These are phyloP conservation scores for Tetrahymena malaccensis DNA, from an alignment of 73 alveolate species.

Conservation along the genomic window DNA sequence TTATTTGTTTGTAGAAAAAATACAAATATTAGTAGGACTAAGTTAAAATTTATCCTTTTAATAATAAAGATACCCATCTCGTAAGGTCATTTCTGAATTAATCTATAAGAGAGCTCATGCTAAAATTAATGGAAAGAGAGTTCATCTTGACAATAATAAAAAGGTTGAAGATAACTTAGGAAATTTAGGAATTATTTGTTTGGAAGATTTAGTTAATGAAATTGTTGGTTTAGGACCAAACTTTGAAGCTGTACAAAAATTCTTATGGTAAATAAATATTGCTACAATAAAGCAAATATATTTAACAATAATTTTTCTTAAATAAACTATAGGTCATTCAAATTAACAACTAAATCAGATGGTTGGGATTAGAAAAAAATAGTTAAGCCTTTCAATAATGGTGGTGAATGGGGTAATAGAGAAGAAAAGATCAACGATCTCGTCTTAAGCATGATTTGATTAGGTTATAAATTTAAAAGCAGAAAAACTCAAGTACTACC, in stretches of 20 bases:
- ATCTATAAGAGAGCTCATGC: slow-evolving; percentile 38
- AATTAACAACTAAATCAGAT: slow-evolving; percentile 17
- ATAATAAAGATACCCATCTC: slow-evolving; percentile 7
- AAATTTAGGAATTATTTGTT: slow-evolving; percentile 18
- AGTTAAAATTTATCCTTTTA: not conserved
- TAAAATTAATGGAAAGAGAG: slow-evolving; percentile 13
- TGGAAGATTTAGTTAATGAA: slow-evolving; percentile 32
- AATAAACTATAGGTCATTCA: not conserved
- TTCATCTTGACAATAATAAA: slow-evolving; percentile 22
- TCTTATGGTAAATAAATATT: slow-evolving; percentile 13
- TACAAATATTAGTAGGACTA: not conserved
- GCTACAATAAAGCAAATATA: not conserved
- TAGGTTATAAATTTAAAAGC: not conserved
- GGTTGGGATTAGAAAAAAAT: slow-evolving; percentile 6
- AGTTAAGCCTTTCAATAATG: slow-evolving; percentile 24
- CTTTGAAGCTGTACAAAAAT: slow-evolving; percentile 23
- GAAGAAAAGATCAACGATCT: slow-evolving; percentile 81
- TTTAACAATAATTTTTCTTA: not conserved
- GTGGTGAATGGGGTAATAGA: slow-evolving; percentile 95
- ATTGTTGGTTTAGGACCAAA: slow-evolving; percentile 9
- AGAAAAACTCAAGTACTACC: not conserved
- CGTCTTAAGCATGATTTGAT: slow-evolving; percentile 74
- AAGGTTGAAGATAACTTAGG: slow-evolving; percentile 33
- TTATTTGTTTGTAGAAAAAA: not conserved
- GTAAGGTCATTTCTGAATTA: slow-evolving; percentile 19